phyloP scores from a whole-genome alignment of 2,329 filamentous ascomycete genomes.

The Knoxdaviesia proteae region DNA sequence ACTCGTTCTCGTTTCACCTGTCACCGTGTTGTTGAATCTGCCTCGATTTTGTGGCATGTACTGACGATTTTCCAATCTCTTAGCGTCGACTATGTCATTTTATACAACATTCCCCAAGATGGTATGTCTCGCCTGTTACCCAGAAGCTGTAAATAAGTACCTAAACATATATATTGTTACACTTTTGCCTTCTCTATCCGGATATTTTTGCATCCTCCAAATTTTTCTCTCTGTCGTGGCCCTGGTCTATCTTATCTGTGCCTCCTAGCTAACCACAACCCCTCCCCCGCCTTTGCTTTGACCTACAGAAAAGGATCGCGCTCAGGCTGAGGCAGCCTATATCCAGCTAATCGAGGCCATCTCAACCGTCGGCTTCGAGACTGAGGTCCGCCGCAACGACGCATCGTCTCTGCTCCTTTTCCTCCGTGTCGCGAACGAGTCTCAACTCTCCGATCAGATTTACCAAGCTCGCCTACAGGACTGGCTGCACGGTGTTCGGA shows the following conservation, averaged over 20 bases:
- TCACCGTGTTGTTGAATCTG: too few species aligned
- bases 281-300: background rate
- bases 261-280: background rate
- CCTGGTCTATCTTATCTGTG: background rate
- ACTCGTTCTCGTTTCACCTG: too few species aligned
- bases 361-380: slow-evolving; percentile 59
- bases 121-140: slow-evolving; percentile 22
- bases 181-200: background rate
- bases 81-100: slow-evolving; percentile 74
- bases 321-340: slow-evolving; percentile 53
- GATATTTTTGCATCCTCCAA: background rate
- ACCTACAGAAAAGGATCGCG: slow-evolving; percentile 23
- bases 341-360: slow-evolving; percentile 58
- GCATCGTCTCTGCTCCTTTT: slow-evolving; percentile 63
- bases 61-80: too few species aligned
- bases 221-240: background rate
- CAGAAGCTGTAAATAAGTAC: too few species aligned
- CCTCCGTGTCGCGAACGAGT: slow-evolving; percentile 54
- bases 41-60: too few species aligned
- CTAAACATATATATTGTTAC: too few species aligned
- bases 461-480: slow-evolving; percentile 79
- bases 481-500: slow-evolving; percentile 77
- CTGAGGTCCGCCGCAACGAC: slow-evolving; percentile 68
- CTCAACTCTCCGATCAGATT: slow-evolving; percentile 57
- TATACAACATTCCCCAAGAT: slow-evolving; percentile 50